phyloP scores from a whole-genome alignment of 2,329 filamentous ascomycete genomes.

The Trichophyton simii region DNA sequence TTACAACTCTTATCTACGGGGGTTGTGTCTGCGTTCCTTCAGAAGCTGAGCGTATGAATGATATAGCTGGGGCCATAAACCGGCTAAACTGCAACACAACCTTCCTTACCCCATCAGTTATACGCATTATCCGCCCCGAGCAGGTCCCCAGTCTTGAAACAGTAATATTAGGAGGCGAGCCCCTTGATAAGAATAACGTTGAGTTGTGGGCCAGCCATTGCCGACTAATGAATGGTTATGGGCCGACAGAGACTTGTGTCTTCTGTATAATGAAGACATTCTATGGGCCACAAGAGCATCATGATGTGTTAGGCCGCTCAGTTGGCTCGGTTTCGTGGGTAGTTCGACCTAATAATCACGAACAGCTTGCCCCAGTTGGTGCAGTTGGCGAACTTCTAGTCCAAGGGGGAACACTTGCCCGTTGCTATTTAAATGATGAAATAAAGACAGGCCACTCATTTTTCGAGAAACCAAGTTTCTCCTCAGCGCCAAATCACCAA shows the following conservation, averaged over 20 bases:
- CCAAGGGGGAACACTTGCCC: constrained; percentile 26
- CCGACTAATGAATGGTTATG: constrained; percentile 29
- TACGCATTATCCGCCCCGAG: constrained; percentile 32
- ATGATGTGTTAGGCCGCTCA: constrained; percentile 27
- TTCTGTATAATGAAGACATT: background rate
- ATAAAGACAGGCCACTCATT: constrained; percentile 24
- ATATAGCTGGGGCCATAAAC: constrained; percentile 39
- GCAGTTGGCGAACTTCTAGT: constrained; percentile 26
- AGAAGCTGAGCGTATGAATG: constrained; percentile 35
- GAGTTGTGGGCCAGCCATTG: constrained; percentile 19
- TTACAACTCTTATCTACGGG: constrained; percentile 40
- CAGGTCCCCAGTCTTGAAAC: constrained; percentile 32
- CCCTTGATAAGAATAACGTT: constrained; percentile 15
- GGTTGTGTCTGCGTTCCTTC: constrained; percentile 49
- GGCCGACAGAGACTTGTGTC: constrained; percentile 10
- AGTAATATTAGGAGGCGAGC: constrained; percentile 24
- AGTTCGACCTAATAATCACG: constrained; percentile 23
- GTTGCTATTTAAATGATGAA: constrained; percentile 30
- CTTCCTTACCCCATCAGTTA: constrained; percentile 49
- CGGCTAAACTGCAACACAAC: constrained; percentile 41
- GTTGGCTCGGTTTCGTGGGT: constrained; percentile 21
- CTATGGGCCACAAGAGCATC: background rate
- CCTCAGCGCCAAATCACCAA: constrained; percentile 18
- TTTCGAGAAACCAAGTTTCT: constrained; percentile 1
- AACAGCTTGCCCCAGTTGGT: constrained; percentile 27